A percentile compares a stretch with the other conserved stretches of the same genome.
Evolutionary conservation across 1,284 basidiomycete genomes (phyloP).

Genomic region (Phenoliferia sp.): DNA sequence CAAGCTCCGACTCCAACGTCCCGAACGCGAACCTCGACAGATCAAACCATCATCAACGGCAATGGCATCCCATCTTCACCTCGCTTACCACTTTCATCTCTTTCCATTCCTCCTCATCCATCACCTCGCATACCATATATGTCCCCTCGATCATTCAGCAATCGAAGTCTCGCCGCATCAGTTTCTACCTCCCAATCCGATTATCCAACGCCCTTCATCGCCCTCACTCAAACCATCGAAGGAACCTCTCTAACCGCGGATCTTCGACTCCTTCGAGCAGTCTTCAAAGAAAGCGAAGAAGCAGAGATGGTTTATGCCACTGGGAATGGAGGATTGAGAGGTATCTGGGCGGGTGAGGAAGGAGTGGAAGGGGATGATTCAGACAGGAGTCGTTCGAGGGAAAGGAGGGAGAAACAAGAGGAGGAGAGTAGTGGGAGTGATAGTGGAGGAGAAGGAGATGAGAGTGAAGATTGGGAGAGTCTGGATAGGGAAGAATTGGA

Average conservation of each 20-base stretch:
- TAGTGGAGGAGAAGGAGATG: background rate
- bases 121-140: background rate
- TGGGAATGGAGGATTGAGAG: slow-evolving; percentile 28
- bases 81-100: background rate
- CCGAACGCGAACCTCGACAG: no score
- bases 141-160: background rate
- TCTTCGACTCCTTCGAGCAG: slow-evolving; percentile 25
- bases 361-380: background rate
- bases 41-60: background rate
- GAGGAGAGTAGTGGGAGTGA: background rate
- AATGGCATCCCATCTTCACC: background rate
- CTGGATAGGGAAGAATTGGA: background rate
- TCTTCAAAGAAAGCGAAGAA: slow-evolving; percentile 17
- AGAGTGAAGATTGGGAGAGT: slow-evolving; percentile 8
- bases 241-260: slow-evolving; percentile 29
- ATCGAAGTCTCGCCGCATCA: background rate
- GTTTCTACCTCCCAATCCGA: background rate
- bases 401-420: background rate
- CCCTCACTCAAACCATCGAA: slow-evolving; percentile 30
- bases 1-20: background rate
- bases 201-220: slow-evolving; percentile 30
- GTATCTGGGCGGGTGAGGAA: slow-evolving; percentile 14
- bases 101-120: background rate
- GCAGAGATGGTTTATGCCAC: slow-evolving; percentile 24
- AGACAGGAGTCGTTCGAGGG: background rate